Evolutionary conservation across 2,329 filamentous ascomycete genomes (phyloP).

Genomic region (Bipolaris cookei): DNA sequence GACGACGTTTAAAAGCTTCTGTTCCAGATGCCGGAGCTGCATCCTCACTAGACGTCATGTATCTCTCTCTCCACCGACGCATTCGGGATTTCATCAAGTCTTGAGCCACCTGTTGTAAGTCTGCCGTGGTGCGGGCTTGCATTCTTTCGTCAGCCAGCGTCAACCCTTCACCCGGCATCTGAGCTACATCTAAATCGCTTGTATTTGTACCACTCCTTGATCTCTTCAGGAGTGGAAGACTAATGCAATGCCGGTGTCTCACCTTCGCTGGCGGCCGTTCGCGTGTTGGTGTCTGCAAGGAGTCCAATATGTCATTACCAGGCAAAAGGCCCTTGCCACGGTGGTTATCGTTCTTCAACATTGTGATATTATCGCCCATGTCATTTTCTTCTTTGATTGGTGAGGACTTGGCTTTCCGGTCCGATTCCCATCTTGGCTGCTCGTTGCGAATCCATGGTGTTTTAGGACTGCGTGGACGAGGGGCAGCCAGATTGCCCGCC

Average conservation of each 20-base stretch:
- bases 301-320: slow-evolving; percentile 12
- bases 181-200: slow-evolving; percentile 20
- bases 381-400: slow-evolving; percentile 24
- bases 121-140: slow-evolving; percentile 15
- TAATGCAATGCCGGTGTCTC: slow-evolving; percentile 23
- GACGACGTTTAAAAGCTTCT: slow-evolving; percentile 7
- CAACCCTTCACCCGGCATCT: slow-evolving; percentile 16
- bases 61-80: slow-evolving; percentile 31
- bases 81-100: slow-evolving; percentile 15
- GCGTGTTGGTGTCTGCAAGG: slow-evolving; percentile 13
- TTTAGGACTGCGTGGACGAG: slow-evolving; percentile 37
- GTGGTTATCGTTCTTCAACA: background rate
- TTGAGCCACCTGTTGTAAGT: slow-evolving; percentile 27
- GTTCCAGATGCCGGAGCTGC: slow-evolving; percentile 11
- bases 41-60: slow-evolving; percentile 23
- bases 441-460: slow-evolving; percentile 29
- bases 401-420: slow-evolving; percentile 13
- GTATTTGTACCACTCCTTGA: slow-evolving; percentile 20
- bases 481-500: slow-evolving; percentile 25
- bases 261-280: slow-evolving; percentile 16
- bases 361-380: background rate
- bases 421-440: slow-evolving; percentile 21
- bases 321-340: slow-evolving; percentile 15
- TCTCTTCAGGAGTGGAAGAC: slow-evolving; percentile 14
- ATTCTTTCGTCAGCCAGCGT: slow-evolving; percentile 9